Evolutionary conservation across 495 filamentous ascomycete genomes (phyloP), one percentile per base, ranked within the genome.

Genomic region (Penicillium mononematosum): DNA sequence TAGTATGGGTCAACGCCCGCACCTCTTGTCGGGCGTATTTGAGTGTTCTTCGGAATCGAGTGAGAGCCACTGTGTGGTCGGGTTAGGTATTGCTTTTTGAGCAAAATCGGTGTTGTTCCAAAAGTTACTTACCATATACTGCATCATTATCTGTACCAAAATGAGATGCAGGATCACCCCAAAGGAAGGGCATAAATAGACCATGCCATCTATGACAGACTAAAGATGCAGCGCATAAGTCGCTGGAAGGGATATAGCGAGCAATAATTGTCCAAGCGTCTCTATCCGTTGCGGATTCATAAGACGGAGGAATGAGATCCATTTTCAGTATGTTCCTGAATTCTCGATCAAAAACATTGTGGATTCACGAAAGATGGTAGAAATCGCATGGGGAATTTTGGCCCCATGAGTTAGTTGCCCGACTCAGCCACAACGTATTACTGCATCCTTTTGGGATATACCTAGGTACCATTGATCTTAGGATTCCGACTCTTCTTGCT

Each of bases 111-210:
- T 24, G 12, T 31, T 46, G 19, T 24, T 32, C 16, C 20, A 16
- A 17, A 8, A 12, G 12, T 41, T 38, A 25, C 66, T 60, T 72
- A 83, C 81, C 76, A 60, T 85, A 88, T 42, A 87, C 83, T 6
- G 78, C 79, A 63, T 87, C 85, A 64, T 84, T 83, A 17, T 85
- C 78, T 12, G 75, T 79, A 31, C 82, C 83, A 64, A 87, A 88
- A 59, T 85, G 81, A 24, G 83, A 83, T 0, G 81, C 82, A 27
- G 85, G 85, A 62, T 83, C 76, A n/a, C 84, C 84, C 85, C 85
- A 88, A 0, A 88, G 70, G 58, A 79, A 79, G 1, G 84, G 82
- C 60, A 79, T 74, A 51, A 87, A 86, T n/a, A 82, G 70, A 45
- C 68, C 62, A 66, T 87, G 81, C 81, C 85, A 85, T 68, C 74